phyloP scores from a whole-genome alignment of 2,329 filamentous ascomycete species.

The Fusarium robinianum region DNA sequence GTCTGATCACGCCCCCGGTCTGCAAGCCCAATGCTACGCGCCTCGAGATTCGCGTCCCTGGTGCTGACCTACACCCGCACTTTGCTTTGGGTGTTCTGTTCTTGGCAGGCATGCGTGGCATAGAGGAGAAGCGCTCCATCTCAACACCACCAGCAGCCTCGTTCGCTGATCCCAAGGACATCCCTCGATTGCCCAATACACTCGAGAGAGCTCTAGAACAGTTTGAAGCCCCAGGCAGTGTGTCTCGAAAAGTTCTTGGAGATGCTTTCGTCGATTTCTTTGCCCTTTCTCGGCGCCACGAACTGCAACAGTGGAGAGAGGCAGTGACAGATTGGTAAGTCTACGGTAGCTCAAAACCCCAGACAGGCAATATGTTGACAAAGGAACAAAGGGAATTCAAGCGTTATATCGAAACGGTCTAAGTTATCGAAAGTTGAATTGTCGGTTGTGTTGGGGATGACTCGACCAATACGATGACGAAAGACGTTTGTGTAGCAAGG shows the following conservation, averaged over 20 bases:
- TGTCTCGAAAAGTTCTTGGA: conserved; percentile 73
- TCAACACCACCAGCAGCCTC: no score
- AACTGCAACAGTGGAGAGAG: conserved; percentile 73
- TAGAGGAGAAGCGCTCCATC: conserved; percentile 76
- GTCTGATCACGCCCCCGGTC: conserved; percentile 50
- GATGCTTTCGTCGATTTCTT: conserved; percentile 77
- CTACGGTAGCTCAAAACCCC: not conserved
- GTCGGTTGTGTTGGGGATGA: no score
- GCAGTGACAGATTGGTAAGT: conserved; percentile 79
- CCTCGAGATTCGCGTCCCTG: conserved; percentile 72
- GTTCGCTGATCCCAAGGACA: no score
- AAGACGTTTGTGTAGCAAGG: no score
- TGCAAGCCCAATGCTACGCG: conserved; percentile 69
- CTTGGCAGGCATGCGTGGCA: conserved; percentile 69
- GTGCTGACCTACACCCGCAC: conserved; percentile 73
- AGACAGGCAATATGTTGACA: not conserved
- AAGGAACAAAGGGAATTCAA: conserved; percentile 6
- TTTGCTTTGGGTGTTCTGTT: conserved; percentile 71
- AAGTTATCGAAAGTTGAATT: conserved; percentile 4
- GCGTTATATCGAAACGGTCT: conserved; percentile 8
- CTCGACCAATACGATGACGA: no score
- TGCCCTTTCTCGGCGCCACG: conserved; percentile 67
- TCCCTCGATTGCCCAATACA: no score
- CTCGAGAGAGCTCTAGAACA: conserved; percentile 68
- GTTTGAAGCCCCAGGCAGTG: conserved; percentile 66